Evolutionary conservation across 805 yeast genomes (phyloP).

Genomic region (Starmerella riodocensis): DNA sequence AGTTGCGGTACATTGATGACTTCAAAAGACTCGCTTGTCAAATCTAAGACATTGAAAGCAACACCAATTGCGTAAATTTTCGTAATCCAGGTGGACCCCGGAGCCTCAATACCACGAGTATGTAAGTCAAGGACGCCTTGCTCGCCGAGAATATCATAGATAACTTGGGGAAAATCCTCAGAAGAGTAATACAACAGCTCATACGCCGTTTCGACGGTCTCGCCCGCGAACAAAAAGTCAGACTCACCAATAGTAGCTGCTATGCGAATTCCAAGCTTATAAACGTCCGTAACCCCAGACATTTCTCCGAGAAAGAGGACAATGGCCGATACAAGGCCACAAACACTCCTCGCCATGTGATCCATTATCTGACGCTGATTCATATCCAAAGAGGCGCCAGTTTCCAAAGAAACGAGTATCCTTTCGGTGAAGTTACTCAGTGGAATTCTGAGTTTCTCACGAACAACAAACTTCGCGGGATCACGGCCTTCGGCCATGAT

Average conservation of each 20-base stretch:
- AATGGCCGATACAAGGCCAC: conserved; percentile 43
- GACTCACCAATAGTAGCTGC: background rate
- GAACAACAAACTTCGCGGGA: conserved; percentile 58
- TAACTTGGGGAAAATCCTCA: conserved; percentile 21
- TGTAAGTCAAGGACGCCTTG: background rate
- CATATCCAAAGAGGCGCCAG: background rate
- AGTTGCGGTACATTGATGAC: conserved; percentile 6
- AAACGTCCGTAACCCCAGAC: background rate
- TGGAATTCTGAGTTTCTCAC: conserved; percentile 41
- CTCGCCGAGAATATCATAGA: conserved; percentile 6
- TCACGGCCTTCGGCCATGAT: conserved; percentile 83
- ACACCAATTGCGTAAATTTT: conserved; percentile 24
- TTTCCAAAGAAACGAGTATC: background rate
- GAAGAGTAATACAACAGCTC: conserved; percentile 26
- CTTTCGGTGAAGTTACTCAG: background rate
- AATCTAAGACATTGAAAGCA: conserved; percentile 18
- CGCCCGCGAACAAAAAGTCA: background rate
- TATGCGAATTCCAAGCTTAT: background rate
- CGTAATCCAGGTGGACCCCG: conserved; percentile 11
- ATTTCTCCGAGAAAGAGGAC: background rate
- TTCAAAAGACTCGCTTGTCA: conserved; percentile 9
- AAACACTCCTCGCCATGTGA: conserved; percentile 33
- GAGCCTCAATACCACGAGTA: background rate
- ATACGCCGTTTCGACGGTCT: conserved; percentile 19
- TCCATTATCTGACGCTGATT: background rate